Evolutionary conservation across 140 eudicot genomes (phyloP).

Genomic region (Erigeron philadelphicus): DNA sequence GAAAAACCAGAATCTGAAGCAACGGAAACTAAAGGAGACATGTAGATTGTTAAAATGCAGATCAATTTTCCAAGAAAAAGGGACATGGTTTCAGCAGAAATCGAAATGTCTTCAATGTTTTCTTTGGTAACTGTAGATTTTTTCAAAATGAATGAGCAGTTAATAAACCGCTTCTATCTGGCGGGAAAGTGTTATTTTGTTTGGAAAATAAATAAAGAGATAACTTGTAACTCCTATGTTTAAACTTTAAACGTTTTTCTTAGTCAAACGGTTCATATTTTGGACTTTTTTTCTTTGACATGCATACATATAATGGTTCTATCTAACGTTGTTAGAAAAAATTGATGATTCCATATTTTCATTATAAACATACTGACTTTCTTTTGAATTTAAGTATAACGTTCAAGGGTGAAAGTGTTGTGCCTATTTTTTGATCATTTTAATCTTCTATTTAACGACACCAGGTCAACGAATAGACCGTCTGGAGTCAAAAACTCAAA

Average conservation of each 20-base stretch:
- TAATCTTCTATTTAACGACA: background rate
- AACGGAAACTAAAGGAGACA: constrained; percentile 24
- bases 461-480: background rate
- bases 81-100: constrained; percentile 13
- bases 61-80: background rate
- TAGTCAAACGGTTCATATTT: background rate
- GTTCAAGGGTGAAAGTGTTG: background rate
- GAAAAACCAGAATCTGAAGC: constrained; percentile 8
- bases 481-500: background rate
- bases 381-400: background rate
- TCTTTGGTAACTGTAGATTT: background rate
- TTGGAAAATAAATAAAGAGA: too few relatives aligned
- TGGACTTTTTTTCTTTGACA: background rate
- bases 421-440: background rate
- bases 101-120: constrained; percentile 15
- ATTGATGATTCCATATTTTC: too few relatives aligned
- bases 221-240: too few relatives aligned
- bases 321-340: background rate
- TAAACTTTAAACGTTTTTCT: too few relatives aligned
- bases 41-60: constrained; percentile 23
- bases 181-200: background rate
- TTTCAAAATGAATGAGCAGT: constrained; percentile 28
- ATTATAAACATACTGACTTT: background rate
- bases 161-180: constrained; percentile 31
- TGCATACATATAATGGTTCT: background rate